Base-by-base conservation (phyloP, 345 rosid genomes). In the Anacardium occidentale region DNA sequence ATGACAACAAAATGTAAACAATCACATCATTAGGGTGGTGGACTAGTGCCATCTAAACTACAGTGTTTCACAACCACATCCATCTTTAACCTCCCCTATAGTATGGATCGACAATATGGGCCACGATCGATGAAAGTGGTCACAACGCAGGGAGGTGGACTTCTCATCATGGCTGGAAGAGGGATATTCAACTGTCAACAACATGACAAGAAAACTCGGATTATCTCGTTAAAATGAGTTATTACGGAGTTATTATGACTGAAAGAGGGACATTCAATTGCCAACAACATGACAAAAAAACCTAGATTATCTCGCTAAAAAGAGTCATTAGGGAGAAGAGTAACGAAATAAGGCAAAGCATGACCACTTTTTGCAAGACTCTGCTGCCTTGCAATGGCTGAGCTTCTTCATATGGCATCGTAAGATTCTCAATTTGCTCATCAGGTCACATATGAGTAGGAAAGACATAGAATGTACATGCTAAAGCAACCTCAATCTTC, bases 261-360 rank as follows among this genome's bases (percentile, higher is more conserved):
- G n/a, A n/a, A n/a, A n/a, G n/a, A n/a, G n/a, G n/a, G n/a, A n/a
- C n/a, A n/a, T n/a, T n/a, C n/a, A n/a, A n/a, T 29, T 29, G 34
- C 34, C 4, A 29, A 1, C 34, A 1, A 29, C 52, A 89, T 54
- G 61, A 88, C 74, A 54, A 94, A 90, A 64, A 91, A 87, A 72
- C 83, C 88, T 52, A 78, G 71, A 37, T 85, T 89, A 70, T 73
- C n/a, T n/a, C n/a, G n/a, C n/a, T n/a, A n/a, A n/a, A n/a, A n/a
- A n/a, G n/a, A n/a, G n/a, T n/a, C n/a, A n/a, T n/a, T n/a, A n/a
- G n/a, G n/a, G n/a, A n/a, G n/a, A n/a, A n/a, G n/a, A n/a, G n/a
- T n/a, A n/a, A n/a, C n/a, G n/a, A n/a, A n/a, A n/a, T 84, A 62
- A 79, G 84, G 79, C 89, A 88, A 71, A 87, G 91, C 85, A 82